Percentiles rank a stretch among this genome's conserved stretches.
phyloP scores from a whole-genome alignment of 441 rosid genomes.

The Rhodomyrtus psidioides region DNA sequence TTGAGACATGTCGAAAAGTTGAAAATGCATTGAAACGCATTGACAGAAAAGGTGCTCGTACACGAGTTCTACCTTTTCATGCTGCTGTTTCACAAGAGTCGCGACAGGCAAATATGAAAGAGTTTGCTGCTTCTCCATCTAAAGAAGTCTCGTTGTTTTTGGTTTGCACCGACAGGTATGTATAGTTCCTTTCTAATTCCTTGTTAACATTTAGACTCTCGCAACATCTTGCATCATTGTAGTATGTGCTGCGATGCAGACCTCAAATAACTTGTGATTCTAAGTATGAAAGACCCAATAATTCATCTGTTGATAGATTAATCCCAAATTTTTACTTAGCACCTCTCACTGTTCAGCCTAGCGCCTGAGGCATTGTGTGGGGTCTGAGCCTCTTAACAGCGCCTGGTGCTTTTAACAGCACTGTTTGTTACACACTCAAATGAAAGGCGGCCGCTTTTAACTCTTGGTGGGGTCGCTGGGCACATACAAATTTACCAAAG shows the following conservation, averaged over 20 bases:
- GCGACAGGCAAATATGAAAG: slow-evolving; percentile 65
- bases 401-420: background rate
- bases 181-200: background rate
- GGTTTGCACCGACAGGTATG: slow-evolving; percentile 86
- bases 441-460: background rate
- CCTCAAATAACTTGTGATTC: background rate
- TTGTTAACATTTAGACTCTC: background rate
- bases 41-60: slow-evolving; percentile 50
- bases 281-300: background rate
- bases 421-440: rapidly evolving
- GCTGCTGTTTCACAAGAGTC: slow-evolving; percentile 68
- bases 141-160: slow-evolving; percentile 45
- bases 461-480: background rate
- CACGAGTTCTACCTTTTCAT: slow-evolving; percentile 70
- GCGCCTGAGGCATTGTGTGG: background rate
- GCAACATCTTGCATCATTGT: background rate
- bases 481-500: background rate
- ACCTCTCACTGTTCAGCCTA: background rate
- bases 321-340: background rate
- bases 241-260: background rate
- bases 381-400: background rate
- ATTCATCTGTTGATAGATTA: background rate
- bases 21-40: slow-evolving; percentile 75
- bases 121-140: slow-evolving; percentile 40
- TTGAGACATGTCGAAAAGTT: slow-evolving; percentile 92